These are phyloP conservation scores for Clavaria fumosa DNA, from an alignment of 768 basidiomycete species.

Conservation along the genomic window DNA sequence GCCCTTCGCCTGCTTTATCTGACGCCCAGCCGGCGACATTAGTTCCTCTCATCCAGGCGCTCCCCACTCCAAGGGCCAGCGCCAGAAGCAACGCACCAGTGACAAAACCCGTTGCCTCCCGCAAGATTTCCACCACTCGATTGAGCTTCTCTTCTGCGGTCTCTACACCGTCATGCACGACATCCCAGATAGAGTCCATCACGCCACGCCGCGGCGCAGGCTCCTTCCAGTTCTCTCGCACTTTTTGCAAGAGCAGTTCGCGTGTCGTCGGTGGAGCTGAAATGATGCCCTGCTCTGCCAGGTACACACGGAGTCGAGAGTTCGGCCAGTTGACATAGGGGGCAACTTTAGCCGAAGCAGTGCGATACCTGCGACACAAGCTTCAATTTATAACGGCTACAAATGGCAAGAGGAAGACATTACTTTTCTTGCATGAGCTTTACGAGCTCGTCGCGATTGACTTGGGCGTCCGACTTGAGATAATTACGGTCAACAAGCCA, in stretches of 20 bases:
- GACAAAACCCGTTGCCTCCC: too few species aligned
- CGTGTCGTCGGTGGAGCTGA: constrained; percentile 50
- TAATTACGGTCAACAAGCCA: constrained; percentile 70
- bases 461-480: constrained; percentile 39
- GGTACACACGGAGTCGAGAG: constrained; percentile 78
- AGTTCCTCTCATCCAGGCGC: too few species aligned
- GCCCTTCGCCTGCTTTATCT: too few species aligned
- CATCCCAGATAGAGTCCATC: constrained; percentile 45
- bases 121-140: constrained; percentile 29
- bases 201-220: too few species aligned
- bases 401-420: constrained; percentile 8
- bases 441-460: constrained; percentile 63
- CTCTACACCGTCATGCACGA: constrained; percentile 51
- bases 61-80: too few species aligned
- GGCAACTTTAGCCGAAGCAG: constrained; percentile 26
- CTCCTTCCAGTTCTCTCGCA: too few species aligned
- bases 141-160: constrained; percentile 66
- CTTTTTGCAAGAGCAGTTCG: constrained; percentile 65
- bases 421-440: constrained; percentile 60
- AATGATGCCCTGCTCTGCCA: constrained; percentile 59
- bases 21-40: too few species aligned
- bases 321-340: constrained; percentile 86
- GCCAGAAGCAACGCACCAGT: too few species aligned
- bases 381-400: constrained; percentile 1
- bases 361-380: constrained; percentile 32